These are phyloP conservation scores for Alternaria sp. DNA, from an alignment of 2,329 filamentous ascomycete species.

Conservation along the genomic window DNA sequence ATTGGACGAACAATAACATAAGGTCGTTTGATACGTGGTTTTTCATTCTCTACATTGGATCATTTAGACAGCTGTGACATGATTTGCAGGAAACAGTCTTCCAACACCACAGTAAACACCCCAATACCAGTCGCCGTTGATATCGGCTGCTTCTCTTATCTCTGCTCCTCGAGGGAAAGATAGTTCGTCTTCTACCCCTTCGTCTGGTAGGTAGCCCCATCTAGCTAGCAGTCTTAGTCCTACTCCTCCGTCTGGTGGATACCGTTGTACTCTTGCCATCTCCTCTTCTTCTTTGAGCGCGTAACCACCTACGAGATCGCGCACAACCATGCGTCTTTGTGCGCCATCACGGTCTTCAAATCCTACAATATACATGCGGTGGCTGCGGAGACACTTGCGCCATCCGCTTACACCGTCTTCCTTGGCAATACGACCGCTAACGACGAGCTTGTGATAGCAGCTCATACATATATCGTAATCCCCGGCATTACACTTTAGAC, in stretches of 20 bases:
- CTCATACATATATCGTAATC: slow-evolving; percentile 85
- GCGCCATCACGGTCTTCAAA: slow-evolving; percentile 75
- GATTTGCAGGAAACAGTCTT: slow-evolving; percentile 82
- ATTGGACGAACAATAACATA: background rate
- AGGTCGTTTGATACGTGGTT: background rate
- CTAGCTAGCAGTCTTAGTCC: slow-evolving; percentile 70
- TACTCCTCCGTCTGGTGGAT: slow-evolving; percentile 79
- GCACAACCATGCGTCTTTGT: slow-evolving; percentile 71
- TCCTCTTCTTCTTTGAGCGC: slow-evolving; percentile 68
- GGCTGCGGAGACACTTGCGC: slow-evolving; percentile 80
- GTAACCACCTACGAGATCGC: slow-evolving; percentile 80
- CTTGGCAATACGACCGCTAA: slow-evolving; percentile 69
- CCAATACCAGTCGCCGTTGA: slow-evolving; percentile 91
- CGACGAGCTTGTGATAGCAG: slow-evolving; percentile 77
- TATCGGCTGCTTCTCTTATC: slow-evolving; percentile 81
- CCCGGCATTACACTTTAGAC: slow-evolving; percentile 77
- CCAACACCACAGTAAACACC: slow-evolving; percentile 83
- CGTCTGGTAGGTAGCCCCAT: slow-evolving; percentile 81
- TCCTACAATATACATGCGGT: slow-evolving; percentile 83
- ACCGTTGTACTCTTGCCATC: slow-evolving; percentile 46
- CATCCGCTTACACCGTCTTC: slow-evolving; percentile 84
- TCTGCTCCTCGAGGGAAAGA: slow-evolving; percentile 85
- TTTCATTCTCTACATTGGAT: background rate
- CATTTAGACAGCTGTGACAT: slow-evolving; percentile 56
- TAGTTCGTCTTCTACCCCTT: slow-evolving; percentile 74